phyloP scores from a whole-genome alignment of 805 yeast genomes.

The Candida silvicultrix region DNA sequence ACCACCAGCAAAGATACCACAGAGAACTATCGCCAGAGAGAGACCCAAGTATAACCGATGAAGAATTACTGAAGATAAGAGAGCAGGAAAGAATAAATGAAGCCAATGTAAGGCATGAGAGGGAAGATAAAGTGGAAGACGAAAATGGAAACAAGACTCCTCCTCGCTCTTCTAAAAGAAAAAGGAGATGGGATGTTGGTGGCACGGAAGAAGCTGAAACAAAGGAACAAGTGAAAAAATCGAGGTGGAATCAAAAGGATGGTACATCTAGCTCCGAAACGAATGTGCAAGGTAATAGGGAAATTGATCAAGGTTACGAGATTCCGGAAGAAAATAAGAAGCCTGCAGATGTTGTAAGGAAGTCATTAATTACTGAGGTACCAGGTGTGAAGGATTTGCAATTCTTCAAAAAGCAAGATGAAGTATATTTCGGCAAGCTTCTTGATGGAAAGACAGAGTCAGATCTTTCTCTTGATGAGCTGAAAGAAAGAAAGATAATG shows the following conservation, averaged over 20 bases:
- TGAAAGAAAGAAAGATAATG: constrained; percentile 54
- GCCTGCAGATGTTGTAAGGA: constrained; percentile 23
- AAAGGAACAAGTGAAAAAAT: constrained; percentile 16
- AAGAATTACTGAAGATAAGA: constrained; percentile 34
- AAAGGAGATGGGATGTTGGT: constrained; percentile 22
- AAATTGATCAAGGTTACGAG: constrained; percentile 28
- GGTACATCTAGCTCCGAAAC: background rate
- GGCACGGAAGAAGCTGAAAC: constrained; percentile 15
- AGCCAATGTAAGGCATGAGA: background rate
- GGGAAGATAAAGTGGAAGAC: constrained; percentile 1
- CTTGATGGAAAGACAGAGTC: constrained; percentile 28
- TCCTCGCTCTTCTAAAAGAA: constrained; percentile 15
- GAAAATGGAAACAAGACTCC: constrained; percentile 21
- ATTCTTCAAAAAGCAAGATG: constrained; percentile 66
- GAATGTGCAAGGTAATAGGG: background rate
- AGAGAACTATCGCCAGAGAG: constrained; percentile 24
- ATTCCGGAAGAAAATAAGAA: constrained; percentile 44
- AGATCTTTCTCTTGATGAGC: constrained; percentile 42
- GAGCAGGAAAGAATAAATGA: constrained; percentile 16
- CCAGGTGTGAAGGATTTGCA: constrained; percentile 64
- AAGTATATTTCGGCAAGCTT: constrained; percentile 62
- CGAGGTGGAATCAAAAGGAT: constrained; percentile 27
- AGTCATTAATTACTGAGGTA: constrained; percentile 43
- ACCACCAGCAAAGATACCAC: constrained; percentile 36
- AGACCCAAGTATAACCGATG: constrained; percentile 30